Evolutionary conservation across 2,329 filamentous ascomycete species (phyloP), one percentile per base, ranked within the genome.

Genomic region (Sclerotinia spermophila): DNA sequence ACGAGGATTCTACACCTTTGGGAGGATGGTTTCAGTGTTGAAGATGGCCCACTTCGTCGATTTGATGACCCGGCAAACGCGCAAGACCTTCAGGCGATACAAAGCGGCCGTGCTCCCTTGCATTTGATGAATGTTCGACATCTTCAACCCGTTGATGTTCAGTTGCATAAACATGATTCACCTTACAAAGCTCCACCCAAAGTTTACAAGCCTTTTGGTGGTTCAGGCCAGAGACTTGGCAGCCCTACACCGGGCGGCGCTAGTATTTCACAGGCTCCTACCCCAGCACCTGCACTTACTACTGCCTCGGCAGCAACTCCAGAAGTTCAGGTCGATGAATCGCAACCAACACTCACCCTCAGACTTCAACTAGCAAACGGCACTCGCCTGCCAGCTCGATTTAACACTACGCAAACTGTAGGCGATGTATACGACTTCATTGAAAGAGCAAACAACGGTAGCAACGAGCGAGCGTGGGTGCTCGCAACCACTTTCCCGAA

Each of bases 11-110:
- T 96, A 68, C 92, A 95, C 77, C 85, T 96, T 59, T 96, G 93
- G 93, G 86, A 86, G 56, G 90, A 96, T 78, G 93, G 93, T 21
- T 95, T 96, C 82, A 95, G 92, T 74, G 89, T 96, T 72, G 92
- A 94, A 72, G 92, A 96, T 77, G 93, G 93, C 40, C 87, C 89
- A 61, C 86, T 96, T 51, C 89, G 87, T 79, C 88, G 92, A 70
- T 95, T 92, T 78, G 91, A 94, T 76, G 92, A 96, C 79, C 92
- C 92, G 0, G 86, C 85, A 42, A 94, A 95, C 79, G 87, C 89
- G 42, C 84, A 85, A 65, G 91, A 91, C 68, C 83, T 96, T 59
- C 84, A 88, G 71, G 90, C 94, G 85, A 96, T 96, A 76, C 88
- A 92, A 72, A 85, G 87, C 30, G 92, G 92, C 13, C 88, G 91